phyloP scores from a whole-genome alignment of 768 basidiomycete genomes.

The Kwoniella botswanensis region DNA sequence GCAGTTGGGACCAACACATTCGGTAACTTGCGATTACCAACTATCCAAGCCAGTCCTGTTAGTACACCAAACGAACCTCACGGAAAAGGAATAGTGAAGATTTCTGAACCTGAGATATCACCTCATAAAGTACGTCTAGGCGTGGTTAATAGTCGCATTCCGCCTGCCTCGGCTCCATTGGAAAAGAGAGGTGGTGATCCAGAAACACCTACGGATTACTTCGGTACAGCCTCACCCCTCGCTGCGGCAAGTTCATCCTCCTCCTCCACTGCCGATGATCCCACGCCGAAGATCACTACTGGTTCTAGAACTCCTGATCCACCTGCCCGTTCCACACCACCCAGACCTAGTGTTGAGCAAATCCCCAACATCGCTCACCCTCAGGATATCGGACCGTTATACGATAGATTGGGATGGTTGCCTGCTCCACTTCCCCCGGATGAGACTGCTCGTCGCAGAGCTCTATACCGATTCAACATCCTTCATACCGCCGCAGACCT shows the following conservation, averaged over 20 bases:
- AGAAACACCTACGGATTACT: slow-evolving; percentile 45
- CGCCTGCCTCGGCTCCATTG: slow-evolving; percentile 61
- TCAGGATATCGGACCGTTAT: slow-evolving; percentile 41
- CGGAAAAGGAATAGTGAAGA: slow-evolving; percentile 29
- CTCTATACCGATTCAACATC: slow-evolving; percentile 89
- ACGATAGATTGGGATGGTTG: slow-evolving; percentile 60
- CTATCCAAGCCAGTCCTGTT: slow-evolving; percentile 47
- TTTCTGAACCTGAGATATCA: neutral
- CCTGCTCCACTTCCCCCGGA: slow-evolving; percentile 82
- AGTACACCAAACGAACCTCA: slow-evolving; percentile 61
- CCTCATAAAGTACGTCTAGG: slow-evolving; percentile 15
- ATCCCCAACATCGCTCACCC: slow-evolving; percentile 29
- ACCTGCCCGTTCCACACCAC: neutral
- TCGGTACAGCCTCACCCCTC: slow-evolving; percentile 39
- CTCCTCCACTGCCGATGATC: slow-evolving; percentile 37
- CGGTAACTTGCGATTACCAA: slow-evolving; percentile 32
- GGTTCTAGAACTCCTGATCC: slow-evolving; percentile 16
- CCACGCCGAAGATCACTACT: slow-evolving; percentile 17
- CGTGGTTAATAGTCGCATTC: slow-evolving; percentile 35
- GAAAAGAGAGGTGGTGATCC: slow-evolving; percentile 70
- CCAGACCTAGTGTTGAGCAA: neutral
- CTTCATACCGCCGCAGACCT: slow-evolving; percentile 82
- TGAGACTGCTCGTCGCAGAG: slow-evolving; percentile 78
- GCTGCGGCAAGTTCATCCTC: slow-evolving; percentile 31
- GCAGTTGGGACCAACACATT: slow-evolving; percentile 60